Evolutionary conservation across 805 yeast species (phyloP), one percentile per base, ranked within the genome.

Genomic region (Monosporozyma siamensis): DNA sequence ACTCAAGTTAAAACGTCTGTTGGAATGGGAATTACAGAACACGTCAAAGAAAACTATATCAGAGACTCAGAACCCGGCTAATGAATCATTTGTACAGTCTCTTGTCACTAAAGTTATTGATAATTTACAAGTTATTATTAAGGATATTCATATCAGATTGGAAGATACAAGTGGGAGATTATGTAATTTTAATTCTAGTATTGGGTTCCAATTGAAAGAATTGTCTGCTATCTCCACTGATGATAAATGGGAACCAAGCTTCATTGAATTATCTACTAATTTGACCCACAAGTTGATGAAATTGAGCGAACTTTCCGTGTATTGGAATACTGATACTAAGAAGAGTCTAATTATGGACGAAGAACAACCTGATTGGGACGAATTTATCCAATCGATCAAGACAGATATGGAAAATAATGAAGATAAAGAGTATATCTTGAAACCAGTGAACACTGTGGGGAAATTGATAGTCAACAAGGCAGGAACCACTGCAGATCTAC

Each of bases 181-280:
- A 49, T 80, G 95, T 0, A 82, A 79, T 44, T 56, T 59, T 24
- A 95, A 96, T 3, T 85, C 84, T 51, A 71, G 96, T 0, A 64
- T 88, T 30, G 99, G 99, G 4, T 52, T 87, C 14, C 82, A 94
- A 0, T 70, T 92, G 39, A 74, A 77, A 34, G 97, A 92, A 63
- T 69, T 92, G 34, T 86, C 96, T 0, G 97, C 96, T 0, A 83
- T 88, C 0, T 86, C 96, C 1, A 80, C 97, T 0, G 89, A 90
- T 61, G 80, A 74, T 24, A 65, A 74, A 27, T 92, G 97, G 97
- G 64, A 71, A 18, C 92, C 95, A 2, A 80, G 82, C 15, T 90
- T 90, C 59, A 82, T 92, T 23, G 75, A 90, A 2, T 78, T 81
- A 22, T 70, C 82, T 4, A 77, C 78, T 24, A 57, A 69, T 14